Evolutionary conservation across 2,329 filamentous ascomycete species (phyloP), one percentile per base, ranked within the genome.

Genomic region (Colletotrichum sp.): DNA sequence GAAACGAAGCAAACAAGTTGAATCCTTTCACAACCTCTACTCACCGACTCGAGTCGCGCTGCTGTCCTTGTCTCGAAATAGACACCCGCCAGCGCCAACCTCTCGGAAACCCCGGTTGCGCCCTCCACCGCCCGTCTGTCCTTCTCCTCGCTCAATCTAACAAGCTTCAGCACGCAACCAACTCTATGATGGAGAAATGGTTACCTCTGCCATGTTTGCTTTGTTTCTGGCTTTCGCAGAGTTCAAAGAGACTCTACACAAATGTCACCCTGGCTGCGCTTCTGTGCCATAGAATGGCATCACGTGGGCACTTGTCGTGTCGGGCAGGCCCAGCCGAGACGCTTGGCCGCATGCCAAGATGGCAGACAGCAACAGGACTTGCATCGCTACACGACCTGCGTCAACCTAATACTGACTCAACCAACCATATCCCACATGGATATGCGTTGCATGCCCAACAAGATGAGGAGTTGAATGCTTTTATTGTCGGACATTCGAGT

Each of bases 101-200:
- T 57, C 64, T 73, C 74, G 74, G 70, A 26, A 68, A 65, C 70
- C 70, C 70, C 74, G 70, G 74, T 44, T 64, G 57, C 24, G 10
- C 18, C 70, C 57, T 64, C 64, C 24, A 10, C 21, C 70, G 30
- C 39, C 57, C 30, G 30, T 68, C 69, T 67, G 52, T 32, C 63
- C 49, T 16, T 60, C 44, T 64, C 34, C 10, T 32, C 62, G 21
- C 18, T 34, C 21, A 39, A 65, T 55, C 28, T 36, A 68, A 64
- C 73, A 72, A 60, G 65, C 71, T 69, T 69, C 62, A 30, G 69
- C 64, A 65, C 55, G 55, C 21, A 24, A 49, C 30, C 57, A 52
- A 59, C 57, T 39, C 32, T 34, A 57, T 28, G 69, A n/a, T 36
- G 16, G 13, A 49, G n/a, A n/a, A 36, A 21, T 24, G 30, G 24